Evolutionary conservation across 2,329 filamentous ascomycete genomes (phyloP), one percentile per base, ranked within the genome.

Genomic region (Colletotrichum phormii): DNA sequence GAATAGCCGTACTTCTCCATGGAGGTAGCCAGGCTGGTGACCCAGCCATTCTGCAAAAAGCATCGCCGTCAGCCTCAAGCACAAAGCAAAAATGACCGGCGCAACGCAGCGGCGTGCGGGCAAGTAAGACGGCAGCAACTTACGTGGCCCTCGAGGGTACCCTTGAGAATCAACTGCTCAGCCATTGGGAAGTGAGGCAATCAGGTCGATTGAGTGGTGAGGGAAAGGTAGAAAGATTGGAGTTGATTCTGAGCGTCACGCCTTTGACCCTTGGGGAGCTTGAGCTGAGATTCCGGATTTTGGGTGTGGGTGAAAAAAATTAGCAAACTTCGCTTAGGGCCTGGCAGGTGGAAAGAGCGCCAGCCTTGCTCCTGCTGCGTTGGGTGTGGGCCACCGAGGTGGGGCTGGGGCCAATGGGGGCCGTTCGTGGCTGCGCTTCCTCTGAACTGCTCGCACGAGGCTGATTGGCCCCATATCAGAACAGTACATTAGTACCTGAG

Each of bases 21-120:
- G 82, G 96, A 98, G 86, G 96, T 98, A 82, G 96, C 96, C 88
- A 98, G 91, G 89, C 92, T 95, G 88, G 96, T 98, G 89, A 98
- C 96, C 96, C 96, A 98, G 91, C 96, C 96, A 91, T 94, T 97
- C 89, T 91, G 80, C 77, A 77, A 63, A 62, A 73, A 67, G 53
- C 66, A 71, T 65, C 68, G 73, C 46, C 31, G 75, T 76, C 72
- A 77, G 76, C 68, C 69, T 63, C 35, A 67, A 66, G 51, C 22
- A 67, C 59, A 46, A 37, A 55, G 60, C 59, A 64, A 54, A 66
- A 66, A 51, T 65, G 59, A 35, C 18, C 74, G 24, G 77, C 80
- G 76, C 80, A 78, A 76, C 77, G 74, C 71, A 67, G 73, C 76
- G 59, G 67, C 66, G 74, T 74, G 67, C 60, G 72, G 72, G 73